These are phyloP conservation scores for Picea abies DNA, from an alignment of 83 land plant species.

Conservation along the genomic window DNA sequence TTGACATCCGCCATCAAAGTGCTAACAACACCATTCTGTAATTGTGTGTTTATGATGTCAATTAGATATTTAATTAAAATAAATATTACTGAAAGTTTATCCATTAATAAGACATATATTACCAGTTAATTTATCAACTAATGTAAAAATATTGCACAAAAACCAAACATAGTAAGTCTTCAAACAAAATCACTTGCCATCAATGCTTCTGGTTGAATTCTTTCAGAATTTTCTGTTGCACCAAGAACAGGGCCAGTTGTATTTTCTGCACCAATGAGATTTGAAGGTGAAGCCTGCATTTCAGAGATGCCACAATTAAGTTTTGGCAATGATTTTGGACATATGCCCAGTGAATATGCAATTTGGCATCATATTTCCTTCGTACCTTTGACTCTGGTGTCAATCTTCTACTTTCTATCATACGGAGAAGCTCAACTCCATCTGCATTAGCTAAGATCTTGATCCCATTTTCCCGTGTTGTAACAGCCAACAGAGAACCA, in stretches of 20 bases:
- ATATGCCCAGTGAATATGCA: not conserved
- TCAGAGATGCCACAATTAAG: not conserved
- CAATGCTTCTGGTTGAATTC: constrained; percentile 35
- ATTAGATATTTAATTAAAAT: too few relatives aligned
- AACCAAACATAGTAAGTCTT: too few relatives aligned
- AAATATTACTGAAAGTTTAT: too few relatives aligned
- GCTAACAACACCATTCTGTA: not conserved
- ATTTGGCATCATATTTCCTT: constrained; percentile 14
- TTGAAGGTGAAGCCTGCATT: not conserved
- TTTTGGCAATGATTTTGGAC: not conserved
- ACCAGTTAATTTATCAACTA: too few relatives aligned
- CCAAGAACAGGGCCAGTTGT: not conserved
- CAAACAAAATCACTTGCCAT: not conserved
- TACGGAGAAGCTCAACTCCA: constrained; percentile 51
- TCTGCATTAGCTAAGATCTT: constrained; percentile 79
- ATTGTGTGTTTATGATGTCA: not conserved
- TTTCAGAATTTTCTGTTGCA: constrained; percentile 38
- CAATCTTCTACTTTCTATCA: constrained; percentile 43
- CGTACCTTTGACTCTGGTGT: constrained; percentile 29
- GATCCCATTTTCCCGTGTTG: constrained; percentile 86
- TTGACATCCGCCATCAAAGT: not conserved
- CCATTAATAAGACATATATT: too few relatives aligned
- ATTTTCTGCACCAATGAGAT: not conserved
- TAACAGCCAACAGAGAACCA: constrained; percentile 78
- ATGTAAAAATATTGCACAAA: too few relatives aligned